phyloP scores from a whole-genome alignment of 163 green algal species.

The Scenedesmus sp. region DNA sequence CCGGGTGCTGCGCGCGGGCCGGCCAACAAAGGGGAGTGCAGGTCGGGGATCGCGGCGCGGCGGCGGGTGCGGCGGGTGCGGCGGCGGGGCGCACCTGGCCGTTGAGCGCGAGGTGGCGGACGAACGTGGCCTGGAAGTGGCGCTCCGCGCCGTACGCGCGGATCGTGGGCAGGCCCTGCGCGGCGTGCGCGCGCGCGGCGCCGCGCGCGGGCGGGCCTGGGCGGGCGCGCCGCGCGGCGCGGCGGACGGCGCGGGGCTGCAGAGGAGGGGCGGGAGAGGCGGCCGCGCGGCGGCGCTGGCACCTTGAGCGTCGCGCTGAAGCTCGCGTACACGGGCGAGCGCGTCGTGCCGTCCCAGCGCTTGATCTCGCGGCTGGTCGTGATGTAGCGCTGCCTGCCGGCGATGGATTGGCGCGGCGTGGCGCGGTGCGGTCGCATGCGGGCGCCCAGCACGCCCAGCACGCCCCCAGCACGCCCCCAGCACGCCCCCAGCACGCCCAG shows the following conservation, averaged over 20 bases:
- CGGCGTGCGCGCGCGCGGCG: too few relatives aligned
- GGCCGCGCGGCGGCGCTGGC: neutral
- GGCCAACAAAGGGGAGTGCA: too few relatives aligned
- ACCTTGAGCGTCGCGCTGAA: conserved; percentile 81
- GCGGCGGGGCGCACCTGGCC: neutral
- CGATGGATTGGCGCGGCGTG: too few relatives aligned
- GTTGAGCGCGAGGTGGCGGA: conserved; percentile 49
- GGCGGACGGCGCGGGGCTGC: too few relatives aligned
- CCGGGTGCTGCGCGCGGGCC: too few relatives aligned
- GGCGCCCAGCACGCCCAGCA: too few relatives aligned
- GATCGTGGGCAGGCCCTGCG: conserved; percentile 70
- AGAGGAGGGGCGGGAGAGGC: too few relatives aligned
- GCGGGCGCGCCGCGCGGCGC: too few relatives aligned
- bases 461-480: neutral
- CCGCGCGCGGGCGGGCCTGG: too few relatives aligned
- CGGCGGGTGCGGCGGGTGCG: too few relatives aligned
- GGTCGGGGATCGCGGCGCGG: neutral
- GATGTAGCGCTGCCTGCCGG: conserved; percentile 74
- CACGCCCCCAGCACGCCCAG: neutral
- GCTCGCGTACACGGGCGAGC: conserved; percentile 83
- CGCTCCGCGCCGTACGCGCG: conserved; percentile 61
- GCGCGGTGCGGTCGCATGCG: too few relatives aligned
- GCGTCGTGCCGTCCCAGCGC: conserved; percentile 80
- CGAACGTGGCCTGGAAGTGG: conserved; percentile 53
- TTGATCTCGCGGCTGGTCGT: conserved; percentile 83